Evolutionary conservation across 169 alveolate species (phyloP).

Genomic region (Eimeria acervulina): DNA sequence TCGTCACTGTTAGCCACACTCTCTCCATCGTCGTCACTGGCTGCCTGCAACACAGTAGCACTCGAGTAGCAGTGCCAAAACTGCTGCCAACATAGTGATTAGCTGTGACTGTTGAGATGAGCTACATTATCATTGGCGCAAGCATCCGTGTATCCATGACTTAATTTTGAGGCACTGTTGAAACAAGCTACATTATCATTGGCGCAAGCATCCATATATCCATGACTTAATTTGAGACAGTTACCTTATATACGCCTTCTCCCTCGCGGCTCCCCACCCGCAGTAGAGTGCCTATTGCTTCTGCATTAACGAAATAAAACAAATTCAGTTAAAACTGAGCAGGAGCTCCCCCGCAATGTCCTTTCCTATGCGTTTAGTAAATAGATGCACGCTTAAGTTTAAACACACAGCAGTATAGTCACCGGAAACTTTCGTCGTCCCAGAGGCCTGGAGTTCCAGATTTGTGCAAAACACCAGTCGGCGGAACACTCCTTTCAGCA

Average conservation of each 20-base stretch:
- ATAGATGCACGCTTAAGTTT: background rate
- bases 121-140: background rate
- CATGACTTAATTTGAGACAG: background rate
- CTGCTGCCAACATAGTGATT: background rate
- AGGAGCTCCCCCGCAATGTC: background rate
- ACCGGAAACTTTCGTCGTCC: slow-evolving; percentile 49
- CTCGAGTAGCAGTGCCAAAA: background rate
- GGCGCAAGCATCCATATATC: background rate
- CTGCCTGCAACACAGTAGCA: slow-evolving; percentile 3
- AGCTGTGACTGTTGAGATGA: background rate
- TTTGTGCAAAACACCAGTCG: slow-evolving; percentile 70
- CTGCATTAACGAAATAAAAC: slow-evolving; percentile 6
- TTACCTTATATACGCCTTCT: background rate
- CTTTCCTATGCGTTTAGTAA: background rate
- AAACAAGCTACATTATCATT: background rate
- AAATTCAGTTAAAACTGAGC: background rate
- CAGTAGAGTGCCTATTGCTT: slow-evolving; percentile 7
- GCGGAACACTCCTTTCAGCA: slow-evolving; percentile 75
- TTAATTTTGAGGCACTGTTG: background rate
- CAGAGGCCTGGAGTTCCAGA: slow-evolving; percentile 41
- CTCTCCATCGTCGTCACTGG: slow-evolving; percentile 10
- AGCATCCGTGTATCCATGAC: background rate
- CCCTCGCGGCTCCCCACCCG: slow-evolving; percentile 11
- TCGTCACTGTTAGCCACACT: slow-evolving; percentile 37
- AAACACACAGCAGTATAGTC: background rate